Evolutionary conservation across 805 yeast species (phyloP), one percentile per base, ranked within the genome.

Genomic region (Teunomyces pallodes): DNA sequence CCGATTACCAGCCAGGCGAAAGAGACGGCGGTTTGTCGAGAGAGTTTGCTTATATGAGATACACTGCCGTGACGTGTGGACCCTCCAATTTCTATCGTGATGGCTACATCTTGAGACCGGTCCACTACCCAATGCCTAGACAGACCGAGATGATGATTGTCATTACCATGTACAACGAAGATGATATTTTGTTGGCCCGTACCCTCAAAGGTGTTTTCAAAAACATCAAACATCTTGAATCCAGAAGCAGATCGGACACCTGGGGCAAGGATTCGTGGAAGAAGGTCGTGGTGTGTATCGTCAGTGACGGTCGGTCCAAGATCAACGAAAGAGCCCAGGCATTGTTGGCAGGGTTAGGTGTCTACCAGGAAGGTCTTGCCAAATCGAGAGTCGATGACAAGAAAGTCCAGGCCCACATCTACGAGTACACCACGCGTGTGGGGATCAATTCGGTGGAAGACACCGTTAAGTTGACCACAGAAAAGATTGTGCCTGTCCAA

Each of bases 101-200:
- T 50, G 84, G 84, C 5, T 83, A 80, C 63, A 75, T 75, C 39
- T 70, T 83, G 49, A 72, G 87, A 38, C 82, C 81, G 2, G 70
- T 73, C 14, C 80, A 80, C 58, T 81, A 80, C 60, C 80, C 78
- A 10, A 62, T 61, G 44, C 74, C 76, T 9, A 73, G 86, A 31
- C 74, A 76, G 46, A 82, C 87, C 0, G 87, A 83, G 61, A 64
- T 83, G 60, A 73, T 83, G 69, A 72, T 83, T 45, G 84, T 83
- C 20, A 63, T 83, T 50, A 83, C 87, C 30, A 83, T 82, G 79
- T 82, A 83, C 61, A 83, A 83, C 58, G 87, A 83, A 61, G 86
- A 83, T 65, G 85, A 82, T 61, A 69, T 76, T 35, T 66, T 83
- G 44, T 73, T 83, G 38, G 84, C 86, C 0, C 67, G 86, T 32